Percentiles rank a stretch among this genome's conserved stretches.
These are phyloP conservation scores for Kodamaea sagamina DNA, from an alignment of 805 yeast genomes.

Conservation along the genomic window DNA sequence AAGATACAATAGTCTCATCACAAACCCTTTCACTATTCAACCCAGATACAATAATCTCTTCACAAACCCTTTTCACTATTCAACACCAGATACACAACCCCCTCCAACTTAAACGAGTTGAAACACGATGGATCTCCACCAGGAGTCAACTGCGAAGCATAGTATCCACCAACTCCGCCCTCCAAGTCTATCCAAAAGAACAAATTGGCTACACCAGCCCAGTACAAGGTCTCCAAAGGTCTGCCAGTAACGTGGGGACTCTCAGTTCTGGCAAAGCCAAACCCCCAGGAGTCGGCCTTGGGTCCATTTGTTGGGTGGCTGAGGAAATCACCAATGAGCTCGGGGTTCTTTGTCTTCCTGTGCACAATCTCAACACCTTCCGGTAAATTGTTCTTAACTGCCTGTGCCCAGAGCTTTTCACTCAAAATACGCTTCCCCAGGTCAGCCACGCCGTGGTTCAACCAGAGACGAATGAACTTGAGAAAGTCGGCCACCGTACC, in stretches of 20 bases:
- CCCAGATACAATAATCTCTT: neutral
- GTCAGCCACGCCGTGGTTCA: constrained; percentile 43
- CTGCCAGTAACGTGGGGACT: constrained; percentile 34
- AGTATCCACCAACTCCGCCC: constrained; percentile 39
- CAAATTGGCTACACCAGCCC: constrained; percentile 44
- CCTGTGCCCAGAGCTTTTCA: neutral
- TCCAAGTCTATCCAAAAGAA: constrained; percentile 42
- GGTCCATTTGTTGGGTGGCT: neutral
- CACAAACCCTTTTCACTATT: constrained; percentile 1
- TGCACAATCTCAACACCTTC: constrained; percentile 17
- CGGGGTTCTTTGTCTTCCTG: constrained; percentile 17
- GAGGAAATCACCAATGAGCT: neutral
- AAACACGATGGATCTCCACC: constrained; percentile 24
- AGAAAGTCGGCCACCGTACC: constrained; percentile 40
- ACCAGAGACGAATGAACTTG: constrained; percentile 37
- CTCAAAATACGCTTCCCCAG: constrained; percentile 19
- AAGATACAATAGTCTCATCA: too few relatives aligned
- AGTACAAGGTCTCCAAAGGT: constrained; percentile 34
- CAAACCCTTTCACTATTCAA: neutral
- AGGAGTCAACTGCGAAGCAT: constrained; percentile 43
- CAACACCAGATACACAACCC: constrained; percentile 22
- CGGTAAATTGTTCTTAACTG: constrained; percentile 6
- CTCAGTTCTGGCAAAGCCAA: constrained; percentile 16
- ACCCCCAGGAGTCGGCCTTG: constrained; percentile 5
- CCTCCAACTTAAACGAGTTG: constrained; percentile 26